Evolutionary conservation across 805 yeast species (phyloP), one percentile per base, ranked within the genome.

Genomic region (Wickerhamiella brachini): DNA sequence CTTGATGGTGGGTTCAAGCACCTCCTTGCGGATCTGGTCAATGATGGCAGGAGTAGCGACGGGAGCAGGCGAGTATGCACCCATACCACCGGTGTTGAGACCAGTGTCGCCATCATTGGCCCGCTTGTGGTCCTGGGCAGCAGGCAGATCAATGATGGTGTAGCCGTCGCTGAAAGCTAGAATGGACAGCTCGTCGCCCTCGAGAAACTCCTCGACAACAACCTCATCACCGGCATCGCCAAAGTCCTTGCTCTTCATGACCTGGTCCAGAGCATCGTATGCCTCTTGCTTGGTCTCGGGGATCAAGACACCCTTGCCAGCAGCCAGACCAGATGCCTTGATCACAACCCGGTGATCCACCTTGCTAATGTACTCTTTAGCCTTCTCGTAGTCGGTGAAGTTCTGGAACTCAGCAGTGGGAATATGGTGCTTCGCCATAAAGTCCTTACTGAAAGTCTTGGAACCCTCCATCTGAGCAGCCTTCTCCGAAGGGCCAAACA

Each of bases 11-110:
- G 97, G 97, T 68, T 83, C 80, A 61, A 94, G 76, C 60, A 94
- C 76, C n/a, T 76, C 72, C 47, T 73, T 71, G 62, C 88, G 80
- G 64, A 93, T 88, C 67, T 80, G 73, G 54, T 74, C 70, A 61
- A 89, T 68, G 38, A 93, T 65, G 22, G 76, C 73, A 1, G 86
- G 80, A 18, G 97, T 86, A 18, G 94, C 97, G 56, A 87, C 74
- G 51, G 98, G 98, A 10, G 97, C 95, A 31, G 99, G 99, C 7
- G 97, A 93, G 64, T 93, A 93, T 7, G 97, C 95, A 57, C 99
- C 99, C 99, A 93, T 93, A 56, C 99, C 99, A 59, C 99, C 99
- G 39, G 99, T 93, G 71, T 93, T 93, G 56, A 90, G 75, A 23
- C 99, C 99, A 41, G 80, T 72, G 67, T 93, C 99, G 54, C 89